These are phyloP conservation scores for Globisporangium okanoganense DNA, from an alignment of 352 stramenopile species.

Conservation along the genomic window DNA sequence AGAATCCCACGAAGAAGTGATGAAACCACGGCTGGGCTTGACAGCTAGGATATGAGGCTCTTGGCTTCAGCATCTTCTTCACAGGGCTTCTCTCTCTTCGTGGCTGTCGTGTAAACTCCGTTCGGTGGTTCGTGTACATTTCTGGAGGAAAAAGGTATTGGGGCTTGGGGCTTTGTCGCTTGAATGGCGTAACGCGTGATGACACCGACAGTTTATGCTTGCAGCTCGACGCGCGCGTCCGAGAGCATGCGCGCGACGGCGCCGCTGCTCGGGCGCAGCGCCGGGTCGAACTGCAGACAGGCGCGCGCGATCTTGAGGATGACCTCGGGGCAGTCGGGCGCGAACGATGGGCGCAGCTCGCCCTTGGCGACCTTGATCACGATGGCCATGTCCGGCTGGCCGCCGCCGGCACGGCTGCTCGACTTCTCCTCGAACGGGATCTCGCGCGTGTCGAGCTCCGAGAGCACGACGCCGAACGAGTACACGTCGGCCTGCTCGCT, in stretches of 20 bases:
- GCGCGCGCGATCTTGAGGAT: constrained; percentile 76
- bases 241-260: constrained; percentile 78
- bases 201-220: constrained; percentile 15
- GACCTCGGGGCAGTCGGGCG: constrained; percentile 26
- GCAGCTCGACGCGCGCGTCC: constrained; percentile 58
- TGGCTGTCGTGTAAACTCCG: constrained; percentile 3
- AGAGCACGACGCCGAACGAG: constrained; percentile 87
- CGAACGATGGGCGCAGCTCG: constrained; percentile 76
- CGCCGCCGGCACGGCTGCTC: constrained; percentile 47
- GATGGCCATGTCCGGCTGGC: constrained; percentile 76
- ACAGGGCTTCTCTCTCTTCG: constrained; percentile 1
- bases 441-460: constrained; percentile 81
- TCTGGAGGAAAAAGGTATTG: background rate
- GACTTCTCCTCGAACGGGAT: constrained; percentile 87
- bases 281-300: constrained; percentile 83
- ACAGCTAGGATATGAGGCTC: background rate
- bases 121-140: constrained; percentile 10
- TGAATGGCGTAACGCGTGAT: background rate
- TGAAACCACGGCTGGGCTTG: no score
- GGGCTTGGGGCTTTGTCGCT: background rate
- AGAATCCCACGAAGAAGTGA: background rate
- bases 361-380: constrained; percentile 78
- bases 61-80: background rate
- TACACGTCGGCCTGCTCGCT: constrained; percentile 85
- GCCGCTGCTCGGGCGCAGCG: constrained; percentile 65